These are phyloP conservation scores for Pezicula rhizophila DNA, from an alignment of 2,329 filamentous ascomycete species.

Conservation along the genomic window DNA sequence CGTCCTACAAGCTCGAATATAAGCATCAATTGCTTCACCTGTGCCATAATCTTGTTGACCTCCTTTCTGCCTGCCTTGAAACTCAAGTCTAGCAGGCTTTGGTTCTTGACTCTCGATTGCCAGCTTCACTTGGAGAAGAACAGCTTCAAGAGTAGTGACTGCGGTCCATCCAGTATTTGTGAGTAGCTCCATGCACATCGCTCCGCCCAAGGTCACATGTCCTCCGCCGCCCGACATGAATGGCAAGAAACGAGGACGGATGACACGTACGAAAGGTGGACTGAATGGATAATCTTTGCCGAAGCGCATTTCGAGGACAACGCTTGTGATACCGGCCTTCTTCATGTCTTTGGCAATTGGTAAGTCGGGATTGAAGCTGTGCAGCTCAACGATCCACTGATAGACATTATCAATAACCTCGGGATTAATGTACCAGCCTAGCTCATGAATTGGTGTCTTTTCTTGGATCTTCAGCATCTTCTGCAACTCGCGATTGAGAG, in stretches of 20 bases:
- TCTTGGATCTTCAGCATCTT: slow-evolving; percentile 59
- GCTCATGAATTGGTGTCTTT: slow-evolving; percentile 50
- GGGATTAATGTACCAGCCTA: slow-evolving; percentile 80
- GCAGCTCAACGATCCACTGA: slow-evolving; percentile 87
- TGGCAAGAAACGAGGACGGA: slow-evolving; percentile 71
- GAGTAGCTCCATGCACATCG: slow-evolving; percentile 77
- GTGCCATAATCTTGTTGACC: slow-evolving; percentile 53
- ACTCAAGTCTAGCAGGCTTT: slow-evolving; percentile 61
- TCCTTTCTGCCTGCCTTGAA: neutral
- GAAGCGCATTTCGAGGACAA: slow-evolving; percentile 80
- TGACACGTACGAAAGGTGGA: slow-evolving; percentile 79
- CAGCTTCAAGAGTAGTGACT: slow-evolving; percentile 66
- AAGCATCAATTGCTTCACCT: slow-evolving; percentile 68
- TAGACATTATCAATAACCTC: slow-evolving; percentile 55
- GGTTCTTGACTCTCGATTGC: slow-evolving; percentile 66
- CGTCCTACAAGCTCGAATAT: slow-evolving; percentile 55
- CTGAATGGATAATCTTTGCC: slow-evolving; percentile 67
- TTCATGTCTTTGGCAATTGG: slow-evolving; percentile 74
- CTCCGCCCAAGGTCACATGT: slow-evolving; percentile 78
- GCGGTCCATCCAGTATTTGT: slow-evolving; percentile 80
- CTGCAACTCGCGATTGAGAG: slow-evolving; percentile 59
- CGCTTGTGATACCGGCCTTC: slow-evolving; percentile 49
- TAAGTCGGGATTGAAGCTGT: slow-evolving; percentile 66
- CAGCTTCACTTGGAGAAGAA: slow-evolving; percentile 74
- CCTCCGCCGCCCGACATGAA: slow-evolving; percentile 73